A percentile compares a stretch with the other conserved stretches of the same genome.
These are phyloP conservation scores for Dillenia suffruticosa DNA, from an alignment of 164 flowering plant species.

Conservation along the genomic window DNA sequence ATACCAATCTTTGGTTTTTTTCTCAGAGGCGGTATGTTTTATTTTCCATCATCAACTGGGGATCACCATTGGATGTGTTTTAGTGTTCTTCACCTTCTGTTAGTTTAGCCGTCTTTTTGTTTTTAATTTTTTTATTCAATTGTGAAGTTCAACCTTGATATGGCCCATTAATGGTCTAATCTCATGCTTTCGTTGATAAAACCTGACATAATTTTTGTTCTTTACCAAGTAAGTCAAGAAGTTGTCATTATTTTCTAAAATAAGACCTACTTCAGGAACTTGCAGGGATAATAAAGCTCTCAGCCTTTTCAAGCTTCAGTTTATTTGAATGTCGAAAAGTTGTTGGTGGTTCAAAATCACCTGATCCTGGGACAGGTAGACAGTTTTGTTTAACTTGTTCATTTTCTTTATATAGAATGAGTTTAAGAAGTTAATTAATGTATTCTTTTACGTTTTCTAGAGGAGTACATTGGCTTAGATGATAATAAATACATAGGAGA, in stretches of 20 bases:
- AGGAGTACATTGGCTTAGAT: slow-evolving; percentile 92
- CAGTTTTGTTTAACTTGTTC: slow-evolving; percentile 5
- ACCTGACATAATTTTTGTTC: no score
- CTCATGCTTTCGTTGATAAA: no score
- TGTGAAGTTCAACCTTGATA: no score
- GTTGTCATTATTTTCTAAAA: slow-evolving; percentile 1
- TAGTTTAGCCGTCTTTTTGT: no score
- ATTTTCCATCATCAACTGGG: no score
- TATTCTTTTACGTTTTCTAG: slow-evolving; percentile 30
- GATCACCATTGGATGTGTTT: no score
- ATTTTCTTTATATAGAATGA: background rate
- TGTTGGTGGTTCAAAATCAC: slow-evolving; percentile 79
- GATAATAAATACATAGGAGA: slow-evolving; percentile 97
- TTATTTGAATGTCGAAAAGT: slow-evolving; percentile 92
- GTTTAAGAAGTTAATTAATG: slow-evolving; percentile 3
- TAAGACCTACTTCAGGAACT: slow-evolving; percentile 63
- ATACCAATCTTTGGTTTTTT: no score
- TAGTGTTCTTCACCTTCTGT: no score
- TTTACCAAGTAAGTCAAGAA: no score
- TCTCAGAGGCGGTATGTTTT: no score
- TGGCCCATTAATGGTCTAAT: no score
- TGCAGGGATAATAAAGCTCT: slow-evolving; percentile 85
- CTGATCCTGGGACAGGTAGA: slow-evolving; percentile 84
- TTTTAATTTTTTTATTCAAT: no score
- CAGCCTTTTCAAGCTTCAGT: slow-evolving; percentile 89